phyloP scores from a whole-genome alignment of 73 alveolate genomes.

The Durusdinium trenchii region DNA sequence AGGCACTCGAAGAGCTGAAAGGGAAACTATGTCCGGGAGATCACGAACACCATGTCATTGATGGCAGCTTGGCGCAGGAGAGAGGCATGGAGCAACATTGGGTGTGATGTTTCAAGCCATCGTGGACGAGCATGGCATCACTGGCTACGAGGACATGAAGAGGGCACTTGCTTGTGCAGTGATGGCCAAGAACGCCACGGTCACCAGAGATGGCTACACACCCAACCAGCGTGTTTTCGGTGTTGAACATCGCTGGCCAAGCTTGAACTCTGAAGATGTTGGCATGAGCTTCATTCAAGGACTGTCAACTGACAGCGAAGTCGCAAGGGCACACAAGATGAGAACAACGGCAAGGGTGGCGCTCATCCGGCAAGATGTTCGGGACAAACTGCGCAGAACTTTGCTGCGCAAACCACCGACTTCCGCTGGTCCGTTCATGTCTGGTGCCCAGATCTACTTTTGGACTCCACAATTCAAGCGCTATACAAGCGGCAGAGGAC shows the following conservation, averaged over 20 bases:
- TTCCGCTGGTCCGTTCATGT: not conserved
- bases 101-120: too few relatives aligned
- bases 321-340: not conserved
- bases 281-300: not conserved
- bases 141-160: not conserved
- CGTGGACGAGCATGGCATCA: not conserved
- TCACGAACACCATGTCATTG: not conserved
- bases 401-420: not conserved
- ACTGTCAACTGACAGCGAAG: not conserved
- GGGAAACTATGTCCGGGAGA: not conserved
- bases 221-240: slow-evolving; percentile 13
- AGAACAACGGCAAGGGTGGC: not conserved
- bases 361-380: not conserved
- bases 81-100: too few relatives aligned
- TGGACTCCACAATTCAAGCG: not conserved
- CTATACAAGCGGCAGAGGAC: not conserved
- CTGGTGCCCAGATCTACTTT: slow-evolving; percentile 17
- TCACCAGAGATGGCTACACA: not conserved
- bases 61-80: too few relatives aligned
- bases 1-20: not conserved
- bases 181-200: too few relatives aligned
- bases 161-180: too few relatives aligned
- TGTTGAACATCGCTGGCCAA: not conserved
- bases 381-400: slow-evolving; percentile 3
- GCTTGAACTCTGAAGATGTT: not conserved